Conservation (phyloP, 2,329 filamentous ascomycete genomes). For the Zymoseptoria crescenta region DNA sequence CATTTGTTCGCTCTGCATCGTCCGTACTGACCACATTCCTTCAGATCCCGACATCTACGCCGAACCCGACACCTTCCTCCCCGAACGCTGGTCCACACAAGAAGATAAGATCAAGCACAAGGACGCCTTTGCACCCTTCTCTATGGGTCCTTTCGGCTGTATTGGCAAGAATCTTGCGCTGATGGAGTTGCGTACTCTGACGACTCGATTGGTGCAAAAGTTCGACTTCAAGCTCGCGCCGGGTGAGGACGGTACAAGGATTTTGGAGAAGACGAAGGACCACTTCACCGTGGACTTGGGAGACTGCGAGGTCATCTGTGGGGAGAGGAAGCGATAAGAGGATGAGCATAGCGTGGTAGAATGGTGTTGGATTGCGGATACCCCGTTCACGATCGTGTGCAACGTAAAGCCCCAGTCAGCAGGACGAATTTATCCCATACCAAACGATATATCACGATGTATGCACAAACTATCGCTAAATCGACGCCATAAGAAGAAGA, state of each 20-base stretch:
- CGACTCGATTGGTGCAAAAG: constrained; percentile 28
- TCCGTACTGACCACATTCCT: background rate
- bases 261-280: constrained; percentile 30
- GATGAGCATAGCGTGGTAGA: too few species aligned
- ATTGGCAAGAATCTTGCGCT: constrained; percentile 33
- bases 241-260: constrained; percentile 28
- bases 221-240: constrained; percentile 33
- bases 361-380: too few species aligned
- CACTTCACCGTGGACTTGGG: constrained; percentile 31
- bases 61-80: constrained; percentile 26
- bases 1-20: too few species aligned
- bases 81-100: constrained; percentile 32
- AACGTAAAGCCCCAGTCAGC: background rate
- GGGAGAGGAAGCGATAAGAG: background rate
- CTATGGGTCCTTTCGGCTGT: constrained; percentile 30
- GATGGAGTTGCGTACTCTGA: constrained; percentile 30
- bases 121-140: constrained; percentile 33
- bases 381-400: too few species aligned
- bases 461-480: background rate
- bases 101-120: constrained; percentile 31
- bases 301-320: background rate
- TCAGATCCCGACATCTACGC: constrained; percentile 25
- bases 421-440: background rate
- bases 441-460: background rate
- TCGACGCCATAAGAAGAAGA: background rate